These are phyloP conservation scores for Tolypocladium ovalisporum DNA, from an alignment of 2,329 filamentous ascomycete species.

Conservation along the genomic window DNA sequence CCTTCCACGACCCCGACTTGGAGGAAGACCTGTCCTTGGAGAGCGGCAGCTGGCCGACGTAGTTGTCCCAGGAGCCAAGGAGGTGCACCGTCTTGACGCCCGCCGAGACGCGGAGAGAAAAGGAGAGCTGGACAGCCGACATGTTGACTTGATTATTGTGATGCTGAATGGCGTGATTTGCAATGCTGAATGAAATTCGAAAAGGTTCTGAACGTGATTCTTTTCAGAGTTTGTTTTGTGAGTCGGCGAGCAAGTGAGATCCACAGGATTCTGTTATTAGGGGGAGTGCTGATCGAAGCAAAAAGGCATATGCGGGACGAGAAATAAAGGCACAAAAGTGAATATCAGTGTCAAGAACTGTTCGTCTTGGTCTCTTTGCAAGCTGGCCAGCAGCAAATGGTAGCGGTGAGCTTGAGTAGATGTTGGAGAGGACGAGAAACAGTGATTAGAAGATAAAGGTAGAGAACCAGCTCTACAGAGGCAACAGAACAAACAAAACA, in stretches of 20 bases:
- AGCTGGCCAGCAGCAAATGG: constrained; percentile 4
- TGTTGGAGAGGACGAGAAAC: constrained; percentile 8
- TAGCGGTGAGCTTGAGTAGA: constrained; percentile 6
- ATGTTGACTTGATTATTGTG: constrained; percentile 39
- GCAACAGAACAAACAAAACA: constrained; percentile 26
- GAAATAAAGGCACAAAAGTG: constrained; percentile 9
- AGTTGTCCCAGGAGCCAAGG: constrained; percentile 97
- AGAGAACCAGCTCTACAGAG: constrained; percentile 45
- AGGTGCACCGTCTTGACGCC: constrained; percentile 97
- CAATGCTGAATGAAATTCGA: neutral
- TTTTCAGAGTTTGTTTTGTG: neutral
- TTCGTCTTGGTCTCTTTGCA: constrained; percentile 7
- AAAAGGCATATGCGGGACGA: constrained; percentile 11
- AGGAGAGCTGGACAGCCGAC: constrained; percentile 88
- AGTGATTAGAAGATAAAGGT: constrained; percentile 22
- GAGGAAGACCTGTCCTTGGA: constrained; percentile 74
- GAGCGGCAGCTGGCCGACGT: constrained; percentile 86
- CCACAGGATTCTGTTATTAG: constrained; percentile 38
- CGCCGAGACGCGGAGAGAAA: constrained; percentile 89
- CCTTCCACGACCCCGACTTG: constrained; percentile 89
- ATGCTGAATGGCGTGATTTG: neutral
- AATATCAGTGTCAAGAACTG: neutral
- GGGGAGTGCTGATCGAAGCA: constrained; percentile 6
- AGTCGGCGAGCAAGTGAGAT: constrained; percentile 27
- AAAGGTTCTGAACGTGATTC: neutral